phyloP scores from a whole-genome alignment of 768 basidiomycete genomes.

The Gymnopilus dilepis region DNA sequence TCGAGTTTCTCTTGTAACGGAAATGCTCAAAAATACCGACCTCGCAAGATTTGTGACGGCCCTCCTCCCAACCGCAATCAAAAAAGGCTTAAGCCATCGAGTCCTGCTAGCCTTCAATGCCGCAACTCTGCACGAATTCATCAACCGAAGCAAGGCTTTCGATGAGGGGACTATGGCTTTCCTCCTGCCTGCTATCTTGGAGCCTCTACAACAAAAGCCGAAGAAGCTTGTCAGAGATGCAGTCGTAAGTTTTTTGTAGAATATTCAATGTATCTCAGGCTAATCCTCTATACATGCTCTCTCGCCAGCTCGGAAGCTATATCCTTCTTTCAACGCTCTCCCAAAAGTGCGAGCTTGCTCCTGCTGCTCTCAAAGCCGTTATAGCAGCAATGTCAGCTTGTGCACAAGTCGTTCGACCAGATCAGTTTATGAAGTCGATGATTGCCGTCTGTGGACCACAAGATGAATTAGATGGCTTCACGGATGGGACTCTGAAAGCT shows the following conservation, averaged over 20 bases:
- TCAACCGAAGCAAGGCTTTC: constrained; percentile 59
- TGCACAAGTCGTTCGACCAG: constrained; percentile 51
- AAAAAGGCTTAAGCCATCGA: constrained; percentile 60
- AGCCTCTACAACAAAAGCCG: constrained; percentile 52
- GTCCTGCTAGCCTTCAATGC: constrained; percentile 84
- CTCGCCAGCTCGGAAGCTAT: constrained; percentile 68
- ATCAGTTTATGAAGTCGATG: constrained; percentile 68
- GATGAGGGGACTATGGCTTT: constrained; percentile 72
- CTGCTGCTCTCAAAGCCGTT: constrained; percentile 64
- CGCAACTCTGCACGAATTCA: constrained; percentile 78
- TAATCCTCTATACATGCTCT: background rate
- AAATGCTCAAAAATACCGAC: constrained; percentile 75
- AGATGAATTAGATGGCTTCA: constrained; percentile 53
- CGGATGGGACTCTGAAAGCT: constrained; percentile 42
- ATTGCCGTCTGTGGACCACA: constrained; percentile 72
- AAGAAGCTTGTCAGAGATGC: constrained; percentile 52
- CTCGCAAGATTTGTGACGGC: constrained; percentile 73
- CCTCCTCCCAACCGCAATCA: constrained; percentile 65
- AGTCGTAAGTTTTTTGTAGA: constrained; percentile 46
- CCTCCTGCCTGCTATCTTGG: constrained; percentile 66
- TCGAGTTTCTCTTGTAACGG: constrained; percentile 71
- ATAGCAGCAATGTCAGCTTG: constrained; percentile 57
- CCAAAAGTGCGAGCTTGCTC: constrained; percentile 62
- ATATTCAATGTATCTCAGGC: background rate
- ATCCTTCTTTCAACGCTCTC: constrained; percentile 75